Evolutionary conservation across 2,329 filamentous ascomycete species (phyloP).

Genomic region (Colletotrichum somersetense): DNA sequence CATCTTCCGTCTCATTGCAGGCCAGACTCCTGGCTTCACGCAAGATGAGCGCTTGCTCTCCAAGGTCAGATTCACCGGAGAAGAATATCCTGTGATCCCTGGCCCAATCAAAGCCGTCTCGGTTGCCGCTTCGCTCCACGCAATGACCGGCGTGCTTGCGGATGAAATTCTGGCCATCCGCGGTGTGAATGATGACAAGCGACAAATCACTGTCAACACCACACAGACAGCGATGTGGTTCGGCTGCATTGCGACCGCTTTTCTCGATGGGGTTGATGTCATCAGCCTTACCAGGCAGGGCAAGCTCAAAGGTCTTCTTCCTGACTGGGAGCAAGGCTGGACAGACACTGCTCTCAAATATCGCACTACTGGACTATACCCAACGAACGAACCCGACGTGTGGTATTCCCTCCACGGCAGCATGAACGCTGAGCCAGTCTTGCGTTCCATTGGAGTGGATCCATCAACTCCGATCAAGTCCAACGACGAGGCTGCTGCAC

Average conservation of each 20-base stretch:
- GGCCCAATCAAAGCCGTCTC: conserved; percentile 52
- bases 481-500: conserved; percentile 26
- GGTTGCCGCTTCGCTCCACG: conserved; percentile 51
- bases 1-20: conserved; percentile 49
- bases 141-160: conserved; percentile 52
- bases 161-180: conserved; percentile 52
- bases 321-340: conserved; percentile 34
- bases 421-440: conserved; percentile 57
- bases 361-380: conserved; percentile 60
- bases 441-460: conserved; percentile 60
- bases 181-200: conserved; percentile 44
- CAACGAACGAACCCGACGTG: conserved; percentile 57
- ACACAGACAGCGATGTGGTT: conserved; percentile 58
- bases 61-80: conserved; percentile 50
- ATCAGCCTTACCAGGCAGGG: conserved; percentile 30
- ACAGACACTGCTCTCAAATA: conserved; percentile 50
- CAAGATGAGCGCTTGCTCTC: conserved; percentile 46
- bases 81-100: conserved; percentile 49
- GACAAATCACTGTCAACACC: conserved; percentile 57
- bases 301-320: conserved; percentile 28
- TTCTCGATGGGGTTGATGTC: conserved; percentile 30
- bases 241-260: conserved; percentile 31
- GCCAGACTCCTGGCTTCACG: conserved; percentile 51
- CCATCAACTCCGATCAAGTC: conserved; percentile 18
- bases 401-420: conserved; percentile 67